These are phyloP conservation scores for Pestalotiopsis fici DNA, from an alignment of 2,329 filamentous ascomycete species.

Conservation along the genomic window DNA sequence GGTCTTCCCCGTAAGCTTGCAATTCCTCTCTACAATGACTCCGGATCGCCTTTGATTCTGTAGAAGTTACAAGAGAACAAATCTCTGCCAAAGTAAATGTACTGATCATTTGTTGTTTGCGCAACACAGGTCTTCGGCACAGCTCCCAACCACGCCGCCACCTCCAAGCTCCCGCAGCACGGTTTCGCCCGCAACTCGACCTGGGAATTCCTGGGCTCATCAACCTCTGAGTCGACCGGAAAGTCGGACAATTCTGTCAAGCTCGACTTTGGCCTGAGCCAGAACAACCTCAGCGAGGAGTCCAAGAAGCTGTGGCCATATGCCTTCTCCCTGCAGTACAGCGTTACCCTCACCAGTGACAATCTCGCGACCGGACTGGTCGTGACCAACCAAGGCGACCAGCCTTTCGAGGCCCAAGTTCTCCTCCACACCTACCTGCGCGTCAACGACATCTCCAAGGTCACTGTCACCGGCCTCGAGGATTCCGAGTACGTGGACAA, in stretches of 20 bases:
- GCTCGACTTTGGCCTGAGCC: constrained; percentile 91
- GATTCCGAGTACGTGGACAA: constrained; percentile 83
- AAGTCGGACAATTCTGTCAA: constrained; percentile 72
- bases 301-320: constrained; percentile 77
- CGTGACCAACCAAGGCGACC: constrained; percentile 82
- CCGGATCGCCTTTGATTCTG: not conserved
- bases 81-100: not conserved
- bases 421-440: constrained; percentile 89
- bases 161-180: constrained; percentile 82
- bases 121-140: constrained; percentile 76
- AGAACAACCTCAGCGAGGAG: constrained; percentile 68
- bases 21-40: not conserved
- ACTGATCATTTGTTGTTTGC: not conserved
- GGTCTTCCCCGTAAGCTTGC: constrained; percentile 78
- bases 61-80: not conserved
- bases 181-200: constrained; percentile 87
- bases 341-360: constrained; percentile 77
- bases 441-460: constrained; percentile 78
- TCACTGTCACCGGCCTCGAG: constrained; percentile 75
- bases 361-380: constrained; percentile 80
- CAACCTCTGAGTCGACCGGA: constrained; percentile 62
- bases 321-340: constrained; percentile 90
- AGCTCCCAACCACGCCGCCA: constrained; percentile 74
- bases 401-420: constrained; percentile 87
- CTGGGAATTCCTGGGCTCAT: constrained; percentile 95